Conservation (phyloP, 1,284 basidiomycete species). For the Pseudozyma hubeiensis region DNA sequence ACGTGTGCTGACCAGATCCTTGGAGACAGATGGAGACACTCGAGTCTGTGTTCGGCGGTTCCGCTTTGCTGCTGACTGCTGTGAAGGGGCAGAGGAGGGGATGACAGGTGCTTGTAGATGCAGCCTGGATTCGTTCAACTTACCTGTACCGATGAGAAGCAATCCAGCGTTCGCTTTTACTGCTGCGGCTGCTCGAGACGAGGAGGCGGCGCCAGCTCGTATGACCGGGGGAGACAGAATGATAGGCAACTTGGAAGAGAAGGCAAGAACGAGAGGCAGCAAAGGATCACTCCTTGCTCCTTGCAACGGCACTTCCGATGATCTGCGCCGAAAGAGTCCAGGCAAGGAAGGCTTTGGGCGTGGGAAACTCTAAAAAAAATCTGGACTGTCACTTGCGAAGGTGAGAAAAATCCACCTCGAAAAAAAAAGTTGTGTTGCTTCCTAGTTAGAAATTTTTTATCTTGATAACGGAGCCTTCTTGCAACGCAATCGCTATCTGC, state of each 20-base stretch:
- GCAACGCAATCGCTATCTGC: background rate
- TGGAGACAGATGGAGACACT: no score
- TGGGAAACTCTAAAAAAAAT: constrained; percentile 14
- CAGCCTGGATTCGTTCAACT: constrained; percentile 7
- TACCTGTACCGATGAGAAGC: constrained; percentile 28
- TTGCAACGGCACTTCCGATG: background rate
- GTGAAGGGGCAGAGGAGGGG: constrained; percentile 2
- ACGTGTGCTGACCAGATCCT: no score
- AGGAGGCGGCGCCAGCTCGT: constrained; percentile 31
- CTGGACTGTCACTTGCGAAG: background rate
- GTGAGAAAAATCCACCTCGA: constrained; percentile 4
- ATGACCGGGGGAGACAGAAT: constrained; percentile 29
- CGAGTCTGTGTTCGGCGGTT: background rate
- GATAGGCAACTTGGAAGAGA: constrained; percentile 18
- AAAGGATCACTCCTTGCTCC: background rate
- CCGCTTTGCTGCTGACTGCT: constrained; percentile 8
- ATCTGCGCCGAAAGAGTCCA: background rate
- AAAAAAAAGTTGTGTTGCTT: constrained; percentile 5
- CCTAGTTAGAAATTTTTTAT: background rate
- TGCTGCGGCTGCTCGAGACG: constrained; percentile 36
- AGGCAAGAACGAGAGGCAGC: background rate
- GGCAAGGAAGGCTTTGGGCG: constrained; percentile 4
- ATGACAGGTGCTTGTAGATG: background rate
- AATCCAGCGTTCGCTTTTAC: constrained; percentile 1
- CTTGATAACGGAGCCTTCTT: constrained; percentile 6